These are phyloP conservation scores for Neurospora sp. DNA, from an alignment of 495 filamentous ascomycete genomes.

Conservation along the genomic window DNA sequence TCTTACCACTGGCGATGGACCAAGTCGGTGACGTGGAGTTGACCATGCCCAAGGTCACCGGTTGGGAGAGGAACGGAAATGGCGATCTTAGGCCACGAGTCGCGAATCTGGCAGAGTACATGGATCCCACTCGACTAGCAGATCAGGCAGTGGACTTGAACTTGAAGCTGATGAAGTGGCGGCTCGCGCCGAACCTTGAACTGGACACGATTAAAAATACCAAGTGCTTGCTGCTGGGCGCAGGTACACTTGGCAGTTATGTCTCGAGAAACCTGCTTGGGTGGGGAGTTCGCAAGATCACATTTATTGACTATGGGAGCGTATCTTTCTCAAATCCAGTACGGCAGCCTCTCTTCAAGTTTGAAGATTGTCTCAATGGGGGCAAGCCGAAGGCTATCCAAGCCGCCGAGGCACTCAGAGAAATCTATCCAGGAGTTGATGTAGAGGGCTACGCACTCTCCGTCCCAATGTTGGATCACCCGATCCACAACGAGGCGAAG, in stretches of 20 bases:
- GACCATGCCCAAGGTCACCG: constrained; percentile 75
- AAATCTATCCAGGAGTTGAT: constrained; percentile 88
- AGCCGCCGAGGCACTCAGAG: constrained; percentile 68
- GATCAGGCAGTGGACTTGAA: constrained; percentile 97
- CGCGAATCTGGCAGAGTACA: constrained; percentile 77
- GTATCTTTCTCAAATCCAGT: constrained; percentile 98
- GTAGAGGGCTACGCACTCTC: constrained; percentile 64
- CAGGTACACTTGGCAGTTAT: constrained; percentile 88
- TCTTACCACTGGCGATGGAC: constrained; percentile 57
- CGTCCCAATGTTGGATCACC: constrained; percentile 93
- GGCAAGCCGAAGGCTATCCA: constrained; percentile 73
- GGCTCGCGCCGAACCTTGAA: constrained; percentile 78
- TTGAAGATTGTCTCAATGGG: constrained; percentile 77
- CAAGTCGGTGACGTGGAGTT: constrained; percentile 25
- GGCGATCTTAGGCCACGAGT: constrained; percentile 65
- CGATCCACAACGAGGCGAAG: constrained; percentile 57
- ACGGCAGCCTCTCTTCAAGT: constrained; percentile 83
- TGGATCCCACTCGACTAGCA: constrained; percentile 77
- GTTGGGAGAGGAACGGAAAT: constrained; percentile 78
- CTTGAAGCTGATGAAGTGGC: constrained; percentile 97
- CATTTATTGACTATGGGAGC: constrained; percentile 87
- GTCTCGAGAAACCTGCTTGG: constrained; percentile 85
- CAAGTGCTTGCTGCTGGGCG: constrained; percentile 87
- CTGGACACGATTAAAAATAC: constrained; percentile 84
- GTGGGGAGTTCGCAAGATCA: constrained; percentile 95